Conservation (phyloP, 192 early-diverging fungal species). For the Backusella liffmaniae region DNA sequence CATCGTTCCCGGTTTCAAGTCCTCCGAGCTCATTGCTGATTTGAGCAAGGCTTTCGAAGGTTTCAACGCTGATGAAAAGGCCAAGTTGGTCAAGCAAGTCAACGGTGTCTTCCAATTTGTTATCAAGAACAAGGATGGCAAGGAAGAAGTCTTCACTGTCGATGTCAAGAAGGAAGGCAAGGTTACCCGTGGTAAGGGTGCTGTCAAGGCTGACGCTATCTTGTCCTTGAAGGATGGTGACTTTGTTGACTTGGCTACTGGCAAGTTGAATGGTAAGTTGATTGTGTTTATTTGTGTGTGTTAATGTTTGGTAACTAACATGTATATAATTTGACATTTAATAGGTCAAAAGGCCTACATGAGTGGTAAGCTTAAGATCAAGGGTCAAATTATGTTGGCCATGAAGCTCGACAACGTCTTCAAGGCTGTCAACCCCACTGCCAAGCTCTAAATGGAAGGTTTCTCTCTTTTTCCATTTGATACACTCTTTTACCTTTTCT, state of each 20-base stretch:
- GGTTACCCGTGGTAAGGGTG: constrained; percentile 53
- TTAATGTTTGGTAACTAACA: background rate
- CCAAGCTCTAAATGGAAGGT: constrained; percentile 55
- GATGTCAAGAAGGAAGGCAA: constrained; percentile 82
- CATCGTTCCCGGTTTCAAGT: constrained; percentile 66
- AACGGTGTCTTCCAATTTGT: constrained; percentile 92
- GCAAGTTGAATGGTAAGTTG: constrained; percentile 78
- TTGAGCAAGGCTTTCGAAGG: constrained; percentile 63
- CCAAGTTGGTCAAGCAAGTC: constrained; percentile 63
- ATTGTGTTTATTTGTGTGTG: background rate
- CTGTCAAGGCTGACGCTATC: constrained; percentile 70
- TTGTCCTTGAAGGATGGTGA: constrained; percentile 74
- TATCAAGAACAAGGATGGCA: constrained; percentile 69
- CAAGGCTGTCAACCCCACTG: constrained; percentile 44
- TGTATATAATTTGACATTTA: background rate
- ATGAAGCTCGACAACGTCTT: constrained; percentile 71
- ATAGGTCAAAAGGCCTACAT: constrained; percentile 88
- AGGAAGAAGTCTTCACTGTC: constrained; percentile 70
- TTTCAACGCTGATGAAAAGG: constrained; percentile 55
- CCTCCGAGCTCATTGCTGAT: constrained; percentile 70
- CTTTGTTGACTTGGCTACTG: constrained; percentile 81
- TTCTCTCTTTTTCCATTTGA: background rate
- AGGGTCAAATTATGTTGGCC: constrained; percentile 75
- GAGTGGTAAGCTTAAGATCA: constrained; percentile 88
- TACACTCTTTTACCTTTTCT: background rate